Evolutionary conservation across 2,329 filamentous ascomycete species (phyloP).

Genomic region (Fusarium ramigenum): DNA sequence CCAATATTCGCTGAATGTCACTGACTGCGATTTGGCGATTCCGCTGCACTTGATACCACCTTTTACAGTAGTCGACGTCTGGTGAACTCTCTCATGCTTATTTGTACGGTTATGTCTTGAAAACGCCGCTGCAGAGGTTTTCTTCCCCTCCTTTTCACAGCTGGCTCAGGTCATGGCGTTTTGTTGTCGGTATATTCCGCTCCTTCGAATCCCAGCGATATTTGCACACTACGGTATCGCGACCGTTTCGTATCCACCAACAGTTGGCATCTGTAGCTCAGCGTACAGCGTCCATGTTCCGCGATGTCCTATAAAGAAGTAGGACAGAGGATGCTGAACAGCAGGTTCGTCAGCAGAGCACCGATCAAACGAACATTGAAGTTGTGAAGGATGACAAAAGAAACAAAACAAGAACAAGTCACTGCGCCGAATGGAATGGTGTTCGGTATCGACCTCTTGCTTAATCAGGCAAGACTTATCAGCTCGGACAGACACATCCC

Average conservation of each 20-base stretch:
- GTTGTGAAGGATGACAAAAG: neutral
- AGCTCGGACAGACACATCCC: neutral
- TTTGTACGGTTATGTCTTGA: neutral
- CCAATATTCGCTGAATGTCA: neutral
- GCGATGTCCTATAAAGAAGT: neutral
- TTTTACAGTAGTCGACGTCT: too few species aligned
- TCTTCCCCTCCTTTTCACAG: accelerated
- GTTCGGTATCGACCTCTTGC: neutral
- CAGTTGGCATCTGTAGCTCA: accelerated
- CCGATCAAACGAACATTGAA: neutral
- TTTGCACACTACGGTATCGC: neutral
- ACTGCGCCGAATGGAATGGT: neutral
- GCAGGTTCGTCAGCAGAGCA: neutral
- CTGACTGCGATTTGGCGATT: neutral
- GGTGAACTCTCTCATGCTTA: neutral
- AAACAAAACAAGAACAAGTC: neutral
- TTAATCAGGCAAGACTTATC: neutral
- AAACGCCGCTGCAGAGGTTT: neutral
- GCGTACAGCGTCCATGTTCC: neutral
- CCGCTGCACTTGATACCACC: neutral
- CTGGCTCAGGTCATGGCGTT: neutral
- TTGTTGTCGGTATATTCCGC: neutral
- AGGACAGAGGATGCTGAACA: neutral
- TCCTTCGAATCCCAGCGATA: accelerated
- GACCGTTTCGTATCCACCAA: neutral